phyloP scores from a whole-genome alignment of 257 asterid genomes.

The Fraxinus americana region DNA sequence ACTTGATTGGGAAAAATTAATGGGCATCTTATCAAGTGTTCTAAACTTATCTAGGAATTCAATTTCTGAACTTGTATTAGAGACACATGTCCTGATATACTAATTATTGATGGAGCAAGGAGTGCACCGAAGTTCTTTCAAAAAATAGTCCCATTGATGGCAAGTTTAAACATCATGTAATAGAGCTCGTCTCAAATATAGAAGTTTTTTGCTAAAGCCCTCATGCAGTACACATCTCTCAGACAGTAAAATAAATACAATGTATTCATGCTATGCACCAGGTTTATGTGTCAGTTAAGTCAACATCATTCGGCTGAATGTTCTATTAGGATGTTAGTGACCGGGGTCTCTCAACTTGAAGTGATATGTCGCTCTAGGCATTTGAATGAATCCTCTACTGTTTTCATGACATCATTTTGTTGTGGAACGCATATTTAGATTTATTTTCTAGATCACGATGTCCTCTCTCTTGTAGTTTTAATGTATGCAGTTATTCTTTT shows the following conservation, averaged over 20 bases:
- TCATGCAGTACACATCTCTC: background rate
- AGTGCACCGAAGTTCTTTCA: background rate
- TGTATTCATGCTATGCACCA: background rate
- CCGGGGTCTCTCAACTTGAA: background rate
- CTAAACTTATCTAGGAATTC: background rate
- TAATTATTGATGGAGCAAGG: background rate
- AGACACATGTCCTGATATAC: too few species aligned
- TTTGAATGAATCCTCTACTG: background rate
- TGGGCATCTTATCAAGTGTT: background rate
- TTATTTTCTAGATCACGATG: background rate
- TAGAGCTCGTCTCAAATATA: background rate
- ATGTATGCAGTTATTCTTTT: background rate
- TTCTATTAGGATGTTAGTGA: background rate
- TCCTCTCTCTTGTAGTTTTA: background rate
- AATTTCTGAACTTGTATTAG: too few species aligned
- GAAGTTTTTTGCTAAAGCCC: background rate
- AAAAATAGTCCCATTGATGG: background rate
- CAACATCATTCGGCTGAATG: background rate
- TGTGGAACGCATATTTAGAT: background rate
- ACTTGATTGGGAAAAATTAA: background rate
- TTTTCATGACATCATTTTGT: background rate
- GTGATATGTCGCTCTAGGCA: background rate
- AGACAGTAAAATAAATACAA: too few species aligned
- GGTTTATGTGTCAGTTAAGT: background rate
- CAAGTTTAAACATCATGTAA: background rate